Base-by-base conservation (phyloP, 768 basidiomycete species). In the Leccinellum albellum region DNA sequence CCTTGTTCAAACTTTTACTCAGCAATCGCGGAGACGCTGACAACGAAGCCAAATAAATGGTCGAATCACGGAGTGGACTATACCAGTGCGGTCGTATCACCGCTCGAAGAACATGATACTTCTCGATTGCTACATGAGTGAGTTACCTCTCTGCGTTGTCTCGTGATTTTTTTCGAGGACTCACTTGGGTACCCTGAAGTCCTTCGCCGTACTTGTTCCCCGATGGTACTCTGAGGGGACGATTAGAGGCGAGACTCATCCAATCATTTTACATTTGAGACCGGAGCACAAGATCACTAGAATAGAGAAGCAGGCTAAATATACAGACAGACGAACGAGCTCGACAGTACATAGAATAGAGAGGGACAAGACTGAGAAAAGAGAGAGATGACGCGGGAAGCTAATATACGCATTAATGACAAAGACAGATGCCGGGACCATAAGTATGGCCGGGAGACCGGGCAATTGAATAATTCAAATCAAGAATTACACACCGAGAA, bases 201-300 rank as follows among this genome's bases (percentile, higher is more conserved):
- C 47, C 37, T 23, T 66, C 65, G 1, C 55, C 14, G 3, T 66
- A 66, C 14, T 15, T 64, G 7, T 44, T 37, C 3, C 55, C 62
- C 17, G 65, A 66, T 32, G 65, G 62, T 26, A 66, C 65, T 10
- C n/a, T 66, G 42, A 58, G 53, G 53, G 65, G 53, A 5, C 50
- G 59, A 9, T 47, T 66, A 46, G 65, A 66, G 31, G 59, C 51
- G 21, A 56, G 42, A 26, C n/a, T n/a, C n/a, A n/a, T n/a, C n/a
- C n/a, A n/a, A n/a, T n/a, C n/a, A n/a, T n/a, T n/a, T n/a, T n/a
- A n/a, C n/a, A n/a, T n/a, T n/a, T n/a, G n/a, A n/a, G n/a, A n/a
- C n/a, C n/a, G n/a, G n/a, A n/a, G n/a, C n/a, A n/a, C n/a, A n/a
- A n/a, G n/a, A n/a, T n/a, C n/a, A n/a, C n/a, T n/a, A n/a, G n/a